Conservation (phyloP, 2,329 filamentous ascomycete species). For the Aphanocladium album region DNA sequence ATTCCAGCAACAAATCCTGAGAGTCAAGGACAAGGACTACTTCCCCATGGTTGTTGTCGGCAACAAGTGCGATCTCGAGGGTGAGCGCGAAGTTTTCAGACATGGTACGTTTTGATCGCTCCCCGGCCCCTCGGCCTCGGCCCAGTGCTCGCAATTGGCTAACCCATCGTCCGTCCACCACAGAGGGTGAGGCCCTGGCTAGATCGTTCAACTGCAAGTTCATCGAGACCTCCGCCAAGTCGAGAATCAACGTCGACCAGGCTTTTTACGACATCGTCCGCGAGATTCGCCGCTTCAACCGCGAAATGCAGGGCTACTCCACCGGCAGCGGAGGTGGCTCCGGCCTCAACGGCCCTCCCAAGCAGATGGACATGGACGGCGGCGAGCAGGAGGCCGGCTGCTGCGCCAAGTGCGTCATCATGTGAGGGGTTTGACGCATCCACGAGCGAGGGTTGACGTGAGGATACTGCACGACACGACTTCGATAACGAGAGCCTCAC, state of each 20-base stretch:
- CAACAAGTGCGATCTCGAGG: slow-evolving; percentile 98
- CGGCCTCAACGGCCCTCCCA: slow-evolving; percentile 54
- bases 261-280: slow-evolving; percentile 98
- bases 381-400: slow-evolving; percentile 67
- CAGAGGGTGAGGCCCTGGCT: slow-evolving; percentile 87
- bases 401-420: slow-evolving; percentile 81
- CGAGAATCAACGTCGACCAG: slow-evolving; percentile 95
- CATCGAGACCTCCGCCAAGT: slow-evolving; percentile 98
- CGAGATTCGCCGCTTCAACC: slow-evolving; percentile 97
- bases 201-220: slow-evolving; percentile 92
- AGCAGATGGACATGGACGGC: slow-evolving; percentile 76
- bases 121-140: background rate
- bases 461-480: slow-evolving; percentile 1
- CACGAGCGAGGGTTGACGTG: slow-evolving; percentile 1
- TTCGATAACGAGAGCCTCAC: slow-evolving; percentile 5
- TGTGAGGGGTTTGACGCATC: slow-evolving; percentile 50
- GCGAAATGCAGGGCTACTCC: slow-evolving; percentile 88
- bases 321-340: slow-evolving; percentile 62
- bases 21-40: slow-evolving; percentile 99
- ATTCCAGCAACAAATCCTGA: slow-evolving; percentile 96
- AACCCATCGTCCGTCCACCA: slow-evolving; percentile 12
- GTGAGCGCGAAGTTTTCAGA: slow-evolving; percentile 83
- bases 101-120: slow-evolving; percentile 62
- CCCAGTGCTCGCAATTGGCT: slow-evolving; percentile 7
- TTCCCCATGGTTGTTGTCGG: slow-evolving; percentile 99